Evolutionary conservation across 129 eudicot species (phyloP).

Genomic region (Dittrichia graveolens): DNA sequence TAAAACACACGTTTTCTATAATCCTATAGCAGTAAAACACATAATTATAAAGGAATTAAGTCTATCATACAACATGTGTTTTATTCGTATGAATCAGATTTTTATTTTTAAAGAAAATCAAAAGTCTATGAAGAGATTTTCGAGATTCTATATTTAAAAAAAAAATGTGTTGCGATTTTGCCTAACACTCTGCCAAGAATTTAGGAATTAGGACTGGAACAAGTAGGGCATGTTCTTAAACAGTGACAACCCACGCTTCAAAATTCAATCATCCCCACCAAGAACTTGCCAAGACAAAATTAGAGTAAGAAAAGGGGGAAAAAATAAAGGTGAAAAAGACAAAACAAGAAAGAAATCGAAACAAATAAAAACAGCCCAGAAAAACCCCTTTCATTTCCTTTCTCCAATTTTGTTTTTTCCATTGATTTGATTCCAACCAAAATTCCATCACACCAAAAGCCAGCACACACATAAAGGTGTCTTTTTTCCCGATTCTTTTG

Average conservation of each 20-base stretch:
- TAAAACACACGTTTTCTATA: no score
- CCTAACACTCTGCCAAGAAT: conserved; percentile 17
- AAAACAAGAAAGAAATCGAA: conserved; percentile 20
- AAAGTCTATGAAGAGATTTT: not conserved
- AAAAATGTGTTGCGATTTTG: conserved; percentile 29
- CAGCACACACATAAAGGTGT: conserved; percentile 32
- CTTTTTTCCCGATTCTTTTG: conserved; percentile 23
- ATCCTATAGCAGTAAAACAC: no score
- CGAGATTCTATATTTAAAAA: not conserved
- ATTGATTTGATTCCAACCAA: conserved; percentile 26
- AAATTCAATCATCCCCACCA: conserved; percentile 23
- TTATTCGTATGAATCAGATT: no score
- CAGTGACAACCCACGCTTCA: conserved; percentile 34
- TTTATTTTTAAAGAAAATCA: no score
- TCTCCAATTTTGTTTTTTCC: conserved; percentile 3
- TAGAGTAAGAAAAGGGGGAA: conserved; percentile 15
- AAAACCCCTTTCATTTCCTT: conserved; percentile 1
- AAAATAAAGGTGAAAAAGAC: conserved; percentile 18
- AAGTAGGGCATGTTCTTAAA: conserved; percentile 15
- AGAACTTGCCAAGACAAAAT: conserved; percentile 23
- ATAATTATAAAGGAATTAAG: no score
- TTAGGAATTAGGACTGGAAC: conserved; percentile 23
- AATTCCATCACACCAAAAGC: conserved; percentile 28
- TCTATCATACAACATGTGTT: no score
- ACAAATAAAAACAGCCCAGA: not conserved